A percentile compares a stretch with the other conserved stretches of the same genome.
These are phyloP conservation scores for Kluyveromyces sp. DNA, from an alignment of 1,139 yeast species.

Conservation along the genomic window DNA sequence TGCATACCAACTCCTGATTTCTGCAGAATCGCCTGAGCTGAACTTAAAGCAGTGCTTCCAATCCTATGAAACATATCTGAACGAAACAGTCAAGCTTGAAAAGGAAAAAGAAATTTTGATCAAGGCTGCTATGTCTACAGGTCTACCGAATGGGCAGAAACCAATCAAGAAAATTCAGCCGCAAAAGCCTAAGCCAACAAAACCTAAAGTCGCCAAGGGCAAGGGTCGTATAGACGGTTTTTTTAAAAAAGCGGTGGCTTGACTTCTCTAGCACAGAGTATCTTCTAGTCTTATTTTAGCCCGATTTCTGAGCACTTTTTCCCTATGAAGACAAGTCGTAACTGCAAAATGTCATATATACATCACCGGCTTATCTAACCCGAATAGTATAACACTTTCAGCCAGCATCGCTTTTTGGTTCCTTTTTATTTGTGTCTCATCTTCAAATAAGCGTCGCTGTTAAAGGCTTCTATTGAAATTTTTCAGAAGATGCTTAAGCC, in stretches of 20 bases:
- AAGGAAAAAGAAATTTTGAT: conserved; percentile 22
- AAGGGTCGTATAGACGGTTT: conserved; percentile 61
- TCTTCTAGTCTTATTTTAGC: too few relatives aligned
- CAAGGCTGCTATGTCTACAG: conserved; percentile 25
- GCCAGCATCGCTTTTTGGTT: not conserved
- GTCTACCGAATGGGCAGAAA: conserved; percentile 13
- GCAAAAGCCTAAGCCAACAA: conserved; percentile 11
- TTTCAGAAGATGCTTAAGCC: not conserved
- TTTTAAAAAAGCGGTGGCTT: conserved; percentile 34
- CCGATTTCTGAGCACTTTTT: too few relatives aligned
- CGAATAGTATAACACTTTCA: not conserved
- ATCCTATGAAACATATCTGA: conserved; percentile 13
- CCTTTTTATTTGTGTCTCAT: not conserved
- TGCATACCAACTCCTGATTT: conserved; percentile 17
- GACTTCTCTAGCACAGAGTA: too few relatives aligned
- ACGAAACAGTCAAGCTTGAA: conserved; percentile 9
- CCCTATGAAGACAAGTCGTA: not conserved
- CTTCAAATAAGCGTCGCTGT: not conserved
- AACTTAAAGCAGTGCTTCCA: conserved; percentile 14
- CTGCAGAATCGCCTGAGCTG: conserved; percentile 6
- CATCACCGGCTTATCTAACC: not conserved
- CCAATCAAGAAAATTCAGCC: not conserved
- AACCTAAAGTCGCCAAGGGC: conserved; percentile 45
- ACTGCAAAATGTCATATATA: not conserved
- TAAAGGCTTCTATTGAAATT: not conserved